Conservation (phyloP, 352 stramenopile genomes). For the Peronospora belbahrii region DNA sequence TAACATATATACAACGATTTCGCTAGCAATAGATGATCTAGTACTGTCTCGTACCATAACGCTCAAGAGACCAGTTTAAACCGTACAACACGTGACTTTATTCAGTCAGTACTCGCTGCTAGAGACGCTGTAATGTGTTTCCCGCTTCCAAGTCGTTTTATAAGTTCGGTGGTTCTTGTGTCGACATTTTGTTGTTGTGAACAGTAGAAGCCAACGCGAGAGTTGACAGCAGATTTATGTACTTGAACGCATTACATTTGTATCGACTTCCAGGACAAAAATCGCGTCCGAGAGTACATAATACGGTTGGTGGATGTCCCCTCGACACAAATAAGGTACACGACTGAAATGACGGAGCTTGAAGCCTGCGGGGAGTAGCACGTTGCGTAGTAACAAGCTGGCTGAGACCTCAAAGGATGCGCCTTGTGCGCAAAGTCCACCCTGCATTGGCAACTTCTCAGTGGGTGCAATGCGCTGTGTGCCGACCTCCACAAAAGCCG, state of each 20-base stretch:
- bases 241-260: conserved; percentile 13
- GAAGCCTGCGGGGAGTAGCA: conserved; percentile 62
- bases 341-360: conserved; percentile 73
- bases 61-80: too few species aligned
- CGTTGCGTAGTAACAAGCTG: conserved; percentile 52
- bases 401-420: conserved; percentile 63
- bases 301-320: conserved; percentile 71
- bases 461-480: conserved; percentile 51
- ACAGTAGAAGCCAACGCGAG: conserved; percentile 2
- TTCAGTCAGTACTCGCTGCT: too few species aligned
- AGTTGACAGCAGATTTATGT: conserved; percentile 8
- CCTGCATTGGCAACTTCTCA: conserved; percentile 60
- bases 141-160: conserved; percentile 5
- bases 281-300: conserved; percentile 83
- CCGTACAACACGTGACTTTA: too few species aligned
- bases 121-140: too few species aligned
- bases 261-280: conserved; percentile 65
- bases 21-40: too few species aligned
- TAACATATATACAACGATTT: too few species aligned
- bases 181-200: too few species aligned
- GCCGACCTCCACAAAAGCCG: conserved; percentile 73
- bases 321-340: conserved; percentile 77
- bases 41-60: too few species aligned
- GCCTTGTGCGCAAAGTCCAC: conserved; percentile 49
- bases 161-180: background rate